phyloP scores from a whole-genome alignment of 306 rosid species.

The Prinsepia uniflora region DNA sequence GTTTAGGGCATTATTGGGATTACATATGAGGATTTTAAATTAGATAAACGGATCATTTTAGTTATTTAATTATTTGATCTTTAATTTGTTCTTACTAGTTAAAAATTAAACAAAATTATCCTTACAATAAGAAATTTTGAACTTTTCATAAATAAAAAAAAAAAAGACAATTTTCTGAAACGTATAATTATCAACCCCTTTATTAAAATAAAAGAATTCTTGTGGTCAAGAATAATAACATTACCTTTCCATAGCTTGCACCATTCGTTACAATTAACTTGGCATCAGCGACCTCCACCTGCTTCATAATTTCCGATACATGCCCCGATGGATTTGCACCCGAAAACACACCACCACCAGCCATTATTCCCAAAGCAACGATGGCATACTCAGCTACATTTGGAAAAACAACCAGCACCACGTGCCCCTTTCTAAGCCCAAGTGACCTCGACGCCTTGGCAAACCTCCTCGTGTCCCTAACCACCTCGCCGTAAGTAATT shows the following conservation, averaged over 20 bases:
- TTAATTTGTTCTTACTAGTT: no score
- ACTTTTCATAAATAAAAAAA: no score
- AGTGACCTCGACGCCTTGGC: conserved; percentile 70
- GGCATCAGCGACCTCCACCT: conserved; percentile 67
- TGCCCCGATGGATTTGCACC: conserved; percentile 79
- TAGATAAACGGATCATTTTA: no score
- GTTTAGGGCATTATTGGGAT: no score
- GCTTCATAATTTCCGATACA: conserved; percentile 73
- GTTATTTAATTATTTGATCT: no score
- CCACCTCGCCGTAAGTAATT: conserved; percentile 60
- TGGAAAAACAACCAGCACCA: conserved; percentile 78
- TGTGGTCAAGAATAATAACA: neutral
- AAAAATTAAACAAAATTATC: no score
- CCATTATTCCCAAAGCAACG: conserved; percentile 79
- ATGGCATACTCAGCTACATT: conserved; percentile 78
- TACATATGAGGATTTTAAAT: no score
- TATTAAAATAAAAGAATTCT: neutral
- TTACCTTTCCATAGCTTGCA: conserved; percentile 65
- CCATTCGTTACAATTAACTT: conserved; percentile 61
- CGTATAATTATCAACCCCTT: neutral
- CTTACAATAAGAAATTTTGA: no score
- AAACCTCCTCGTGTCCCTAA: conserved; percentile 52
- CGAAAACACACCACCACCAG: conserved; percentile 78
- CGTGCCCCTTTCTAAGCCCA: conserved; percentile 71
- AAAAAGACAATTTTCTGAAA: no score